Base-by-base conservation (phyloP, 306 rosid species). In the Geum urbanum region DNA sequence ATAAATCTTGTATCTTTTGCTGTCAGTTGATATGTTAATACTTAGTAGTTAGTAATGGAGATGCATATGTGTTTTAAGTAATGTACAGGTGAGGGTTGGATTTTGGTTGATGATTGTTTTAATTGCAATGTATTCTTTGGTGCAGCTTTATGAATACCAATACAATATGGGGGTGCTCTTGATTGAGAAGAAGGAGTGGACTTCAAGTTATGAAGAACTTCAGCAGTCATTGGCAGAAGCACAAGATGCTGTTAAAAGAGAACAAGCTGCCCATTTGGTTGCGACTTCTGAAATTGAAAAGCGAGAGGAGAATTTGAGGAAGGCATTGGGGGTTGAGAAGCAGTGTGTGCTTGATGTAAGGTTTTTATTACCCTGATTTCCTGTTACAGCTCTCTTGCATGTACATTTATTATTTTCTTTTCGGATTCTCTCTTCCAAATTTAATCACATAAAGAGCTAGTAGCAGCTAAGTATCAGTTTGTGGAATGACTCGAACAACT, bases 141-240 rank as follows among this genome's bases (percentile, higher is more conserved):
- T 32, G 55, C 91, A 90, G 99, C 99, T 94, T 79, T 91, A 84
- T 59, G 97, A 94, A 60, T 94, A 90, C 78, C 99, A 94, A 51
- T 94, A 76, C 81, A 90, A 91, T 74, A 94, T 94, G 99, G 99
- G 99, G 66, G 90, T 90, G 76, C 99, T 94, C 61, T 79, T 90
- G 87, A 94, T 94, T 70, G 99, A 94, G 88, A 94, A 94, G 78
- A 94, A 90, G 66, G 99, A 94, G 67, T 88, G 99, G 96, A 83
- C 66, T 70, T 75, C 86, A 9, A 94, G 80, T 74, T 79, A 70
- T 71, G 83, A 79, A 5, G 92, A 94, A 70, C 79, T 88, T 14
- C 79, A 66, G 70, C 84, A 80, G 67, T 82, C 82, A 70, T 72
- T 91, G 49, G 77, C 43, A 18, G 97, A 85, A 79, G 84, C 88